These are phyloP conservation scores for Rhododendron kiyosumense DNA, from an alignment of 148 eudicot species.

Conservation along the genomic window DNA sequence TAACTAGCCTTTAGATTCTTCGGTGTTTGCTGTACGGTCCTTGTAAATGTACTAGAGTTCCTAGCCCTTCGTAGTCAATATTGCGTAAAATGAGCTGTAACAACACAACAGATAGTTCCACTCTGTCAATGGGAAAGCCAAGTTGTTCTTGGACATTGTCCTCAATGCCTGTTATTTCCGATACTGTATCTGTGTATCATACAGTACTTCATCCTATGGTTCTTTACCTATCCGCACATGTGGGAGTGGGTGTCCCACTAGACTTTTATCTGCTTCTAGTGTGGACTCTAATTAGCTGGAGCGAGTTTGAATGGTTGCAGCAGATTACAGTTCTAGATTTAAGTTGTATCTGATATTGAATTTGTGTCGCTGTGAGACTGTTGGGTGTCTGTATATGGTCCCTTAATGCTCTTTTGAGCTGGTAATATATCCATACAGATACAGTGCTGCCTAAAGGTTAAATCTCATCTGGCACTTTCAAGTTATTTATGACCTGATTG, in stretches of 20 bases:
- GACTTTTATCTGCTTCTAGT: not conserved
- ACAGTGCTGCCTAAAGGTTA: not conserved
- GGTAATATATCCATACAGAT: not conserved
- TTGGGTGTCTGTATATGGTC: not conserved
- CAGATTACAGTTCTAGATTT: not conserved
- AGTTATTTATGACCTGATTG: not conserved
- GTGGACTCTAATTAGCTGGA: not conserved
- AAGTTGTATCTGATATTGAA: not conserved
- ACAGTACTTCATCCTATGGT: not conserved
- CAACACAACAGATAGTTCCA: not conserved
- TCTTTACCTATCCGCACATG: not conserved
- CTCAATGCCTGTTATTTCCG: not conserved
- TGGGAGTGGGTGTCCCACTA: not conserved
- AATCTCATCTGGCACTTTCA: constrained; percentile 4
- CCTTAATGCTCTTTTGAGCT: not conserved
- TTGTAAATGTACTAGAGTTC: not conserved
- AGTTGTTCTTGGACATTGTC: not conserved
- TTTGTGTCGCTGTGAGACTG: not conserved
- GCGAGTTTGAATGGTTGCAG: not conserved
- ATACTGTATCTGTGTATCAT: not conserved
- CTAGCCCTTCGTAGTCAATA: not conserved
- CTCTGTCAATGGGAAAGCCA: not conserved
- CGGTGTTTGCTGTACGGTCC: not conserved
- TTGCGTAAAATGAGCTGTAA: not conserved
- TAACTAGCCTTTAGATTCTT: not conserved